These are phyloP conservation scores for Alternaria sp. DNA, from an alignment of 2,329 filamentous ascomycete genomes.

Conservation along the genomic window DNA sequence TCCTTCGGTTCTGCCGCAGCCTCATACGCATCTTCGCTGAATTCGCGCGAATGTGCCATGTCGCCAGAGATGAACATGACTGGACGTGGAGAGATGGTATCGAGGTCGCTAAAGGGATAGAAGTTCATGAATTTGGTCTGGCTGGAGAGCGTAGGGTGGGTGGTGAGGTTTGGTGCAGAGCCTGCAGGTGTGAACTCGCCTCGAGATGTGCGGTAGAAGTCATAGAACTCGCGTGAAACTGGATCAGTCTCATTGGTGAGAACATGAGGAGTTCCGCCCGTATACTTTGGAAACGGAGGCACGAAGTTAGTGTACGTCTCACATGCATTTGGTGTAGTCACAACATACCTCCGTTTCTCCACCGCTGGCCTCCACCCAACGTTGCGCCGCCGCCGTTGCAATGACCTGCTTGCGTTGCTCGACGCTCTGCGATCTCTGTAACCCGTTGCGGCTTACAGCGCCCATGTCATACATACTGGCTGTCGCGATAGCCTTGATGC, in stretches of 20 bases:
- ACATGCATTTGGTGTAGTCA: background rate
- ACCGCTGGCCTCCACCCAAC: conserved; percentile 20
- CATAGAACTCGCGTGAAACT: conserved; percentile 37
- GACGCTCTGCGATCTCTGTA: conserved; percentile 16
- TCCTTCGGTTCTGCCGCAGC: conserved; percentile 50
- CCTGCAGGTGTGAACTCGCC: background rate
- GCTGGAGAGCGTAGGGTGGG: conserved; percentile 42
- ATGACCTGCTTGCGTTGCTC: conserved; percentile 21
- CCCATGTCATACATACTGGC: conserved; percentile 35
- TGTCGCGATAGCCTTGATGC: conserved; percentile 35
- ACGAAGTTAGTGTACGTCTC: background rate
- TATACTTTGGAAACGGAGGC: conserved; percentile 2
- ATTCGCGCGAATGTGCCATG: conserved; percentile 40
- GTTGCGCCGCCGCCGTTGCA: conserved; percentile 17
- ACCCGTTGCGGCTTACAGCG: conserved; percentile 17
- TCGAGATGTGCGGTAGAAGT: background rate
- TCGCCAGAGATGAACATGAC: conserved; percentile 40
- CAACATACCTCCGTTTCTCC: conserved; percentile 3
- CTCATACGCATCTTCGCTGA: conserved; percentile 38
- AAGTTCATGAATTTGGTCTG: conserved; percentile 45
- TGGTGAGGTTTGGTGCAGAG: conserved; percentile 36
- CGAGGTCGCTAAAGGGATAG: conserved; percentile 42
- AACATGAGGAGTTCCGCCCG: conserved; percentile 13
- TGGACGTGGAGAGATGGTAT: conserved; percentile 42
- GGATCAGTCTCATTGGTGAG: conserved; percentile 32